Evolutionary conservation across 805 yeast species (phyloP).

Genomic region (Candida orba): DNA sequence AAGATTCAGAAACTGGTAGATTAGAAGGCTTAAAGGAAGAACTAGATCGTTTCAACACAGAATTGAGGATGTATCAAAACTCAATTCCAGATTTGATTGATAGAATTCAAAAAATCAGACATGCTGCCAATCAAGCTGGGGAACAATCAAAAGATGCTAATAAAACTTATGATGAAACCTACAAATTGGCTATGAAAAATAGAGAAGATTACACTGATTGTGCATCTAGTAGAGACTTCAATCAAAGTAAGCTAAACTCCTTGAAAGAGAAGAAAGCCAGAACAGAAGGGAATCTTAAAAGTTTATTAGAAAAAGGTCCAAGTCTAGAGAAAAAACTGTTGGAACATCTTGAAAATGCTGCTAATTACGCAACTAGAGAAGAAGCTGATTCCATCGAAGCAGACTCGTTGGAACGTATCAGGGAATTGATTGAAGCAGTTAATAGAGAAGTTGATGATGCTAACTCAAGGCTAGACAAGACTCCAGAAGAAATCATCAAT

Average conservation of each 20-base stretch:
- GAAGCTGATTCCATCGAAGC: conserved; percentile 34
- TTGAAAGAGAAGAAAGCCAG: conserved; percentile 11
- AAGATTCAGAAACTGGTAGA: conserved; percentile 37
- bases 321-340: conserved; percentile 12
- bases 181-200: conserved; percentile 14
- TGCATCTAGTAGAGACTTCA: conserved; percentile 11
- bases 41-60: neutral
- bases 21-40: conserved; percentile 24
- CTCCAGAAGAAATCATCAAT: conserved; percentile 47
- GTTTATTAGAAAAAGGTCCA: conserved; percentile 14
- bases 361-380: conserved; percentile 39
- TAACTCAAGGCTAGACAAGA: conserved; percentile 45
- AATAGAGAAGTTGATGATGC: conserved; percentile 42
- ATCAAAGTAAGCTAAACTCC: conserved; percentile 10
- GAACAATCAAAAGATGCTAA: conserved; percentile 15
- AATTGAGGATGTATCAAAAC: conserved; percentile 10
- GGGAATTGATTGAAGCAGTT: conserved; percentile 39
- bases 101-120: conserved; percentile 12
- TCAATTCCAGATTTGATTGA: conserved; percentile 21
- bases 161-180: conserved; percentile 19
- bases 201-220: conserved; percentile 3
- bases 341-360: conserved; percentile 25
- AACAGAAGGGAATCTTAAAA: conserved; percentile 17
- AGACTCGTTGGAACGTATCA: conserved; percentile 41
- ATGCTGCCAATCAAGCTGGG: conserved; percentile 14